Evolutionary conservation across 1,139 yeast genomes (phyloP), one percentile per base, ranked within the genome.

Genomic region (Dujonia santamariae): DNA sequence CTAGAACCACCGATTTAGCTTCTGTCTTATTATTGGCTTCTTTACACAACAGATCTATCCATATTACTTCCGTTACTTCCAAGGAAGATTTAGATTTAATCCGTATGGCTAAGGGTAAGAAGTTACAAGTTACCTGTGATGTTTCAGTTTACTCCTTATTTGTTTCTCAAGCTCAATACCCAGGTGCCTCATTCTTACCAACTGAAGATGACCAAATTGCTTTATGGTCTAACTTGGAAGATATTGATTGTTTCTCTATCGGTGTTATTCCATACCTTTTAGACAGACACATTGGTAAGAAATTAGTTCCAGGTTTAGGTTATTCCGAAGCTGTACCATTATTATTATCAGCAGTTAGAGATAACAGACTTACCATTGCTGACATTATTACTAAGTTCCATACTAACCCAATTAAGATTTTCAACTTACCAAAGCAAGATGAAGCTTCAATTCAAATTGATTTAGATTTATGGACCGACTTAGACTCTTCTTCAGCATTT

Each of bases 1-100:
- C 97, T 31, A 81, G 79, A 58, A 80, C 94, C 19, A 85, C 97
- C 30, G 94, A 87, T 53, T 72, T 92, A 53, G 97, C 98, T 15
- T 85, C 96, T 4, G 84, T 90, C 35, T 68, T 92, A 56, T 74
- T 92, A 54, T 71, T 92, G 63, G 96, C 97, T 35, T 85, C 96
- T 27, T 76, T 92, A 54, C 90, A 86, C 69, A 76, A 69, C 63
- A 76, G 96, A 54, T 72, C 90, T 31, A 84, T 92, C 45, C 98
- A 92, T 61, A 80, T 92, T 47, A 86, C 96, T 39, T 88, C 85
- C 47, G 92, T 92, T 37, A 78, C 85, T 34, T 74, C 84, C 39
- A 78, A 75, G 56, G 88, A 85, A 48, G 98, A 92, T 58, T 73
- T 92, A 55, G 80, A 84, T 44, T 72, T 92, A 56, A 85, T 92